phyloP scores from a whole-genome alignment of 345 rosid genomes.

The Abelmoschus esculentus region DNA sequence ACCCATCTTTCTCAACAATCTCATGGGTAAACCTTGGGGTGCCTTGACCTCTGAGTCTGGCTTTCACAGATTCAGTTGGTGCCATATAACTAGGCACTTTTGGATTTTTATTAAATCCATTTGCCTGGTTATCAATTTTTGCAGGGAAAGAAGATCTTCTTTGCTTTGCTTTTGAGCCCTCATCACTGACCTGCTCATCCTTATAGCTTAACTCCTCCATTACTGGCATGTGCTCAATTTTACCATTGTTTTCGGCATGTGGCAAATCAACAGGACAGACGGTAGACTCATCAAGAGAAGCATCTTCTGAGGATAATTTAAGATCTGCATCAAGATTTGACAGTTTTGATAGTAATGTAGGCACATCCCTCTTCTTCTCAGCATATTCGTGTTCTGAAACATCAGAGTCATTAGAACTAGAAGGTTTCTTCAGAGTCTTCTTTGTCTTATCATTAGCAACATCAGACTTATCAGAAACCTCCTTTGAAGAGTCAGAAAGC shows the following conservation, averaged over 20 bases:
- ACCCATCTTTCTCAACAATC: conserved; percentile 40
- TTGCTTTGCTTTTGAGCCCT: conserved; percentile 37
- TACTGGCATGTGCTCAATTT: conserved; percentile 30
- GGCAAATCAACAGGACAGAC: conserved; percentile 19
- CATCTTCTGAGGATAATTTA: conserved; percentile 18
- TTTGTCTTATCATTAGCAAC: conserved; percentile 41
- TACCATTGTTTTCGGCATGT: conserved; percentile 24
- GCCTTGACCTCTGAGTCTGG: conserved; percentile 67
- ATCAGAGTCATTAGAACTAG: conserved; percentile 24
- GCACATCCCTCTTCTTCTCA: conserved; percentile 29
- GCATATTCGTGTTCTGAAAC: conserved; percentile 30
- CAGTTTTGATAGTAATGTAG: conserved; percentile 20
- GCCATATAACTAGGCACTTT: conserved; percentile 84
- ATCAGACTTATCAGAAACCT: conserved; percentile 33
- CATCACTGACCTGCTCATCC: conserved; percentile 27
- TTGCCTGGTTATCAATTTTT: conserved; percentile 46
- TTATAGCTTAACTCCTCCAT: conserved; percentile 26
- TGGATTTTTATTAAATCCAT: conserved; percentile 36
- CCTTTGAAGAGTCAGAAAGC: conserved; percentile 32
- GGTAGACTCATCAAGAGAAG: conserved; percentile 20
- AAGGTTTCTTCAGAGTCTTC: conserved; percentile 29
- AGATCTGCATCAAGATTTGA: conserved; percentile 22
- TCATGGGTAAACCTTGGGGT: conserved; percentile 47
- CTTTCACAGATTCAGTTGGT: conserved; percentile 80
- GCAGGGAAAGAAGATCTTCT: conserved; percentile 68